phyloP scores from a whole-genome alignment of 2,329 filamentous ascomycete species.

The Aspergillus viridinutans region DNA sequence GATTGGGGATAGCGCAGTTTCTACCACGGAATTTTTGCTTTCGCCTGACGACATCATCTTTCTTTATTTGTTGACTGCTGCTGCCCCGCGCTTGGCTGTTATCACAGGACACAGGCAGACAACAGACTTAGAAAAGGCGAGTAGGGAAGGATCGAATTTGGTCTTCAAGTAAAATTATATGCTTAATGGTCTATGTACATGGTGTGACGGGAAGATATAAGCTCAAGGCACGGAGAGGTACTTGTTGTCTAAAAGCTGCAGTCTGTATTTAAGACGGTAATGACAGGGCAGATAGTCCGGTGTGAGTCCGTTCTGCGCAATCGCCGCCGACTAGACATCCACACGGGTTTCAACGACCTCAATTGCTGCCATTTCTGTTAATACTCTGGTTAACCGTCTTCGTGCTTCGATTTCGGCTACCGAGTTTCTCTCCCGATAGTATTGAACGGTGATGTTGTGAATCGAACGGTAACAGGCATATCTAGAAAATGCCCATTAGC shows the following conservation, averaged over 20 bases:
- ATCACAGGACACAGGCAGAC: not conserved
- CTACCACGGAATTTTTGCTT: not conserved
- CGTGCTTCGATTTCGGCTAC: slow-evolving; percentile 35
- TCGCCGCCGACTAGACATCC: not conserved
- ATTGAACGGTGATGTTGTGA: slow-evolving; percentile 34
- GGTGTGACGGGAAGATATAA: too few relatives aligned
- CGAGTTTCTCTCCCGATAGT: slow-evolving; percentile 35
- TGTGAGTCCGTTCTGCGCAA: not conserved
- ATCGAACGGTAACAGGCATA: slow-evolving; percentile 39
- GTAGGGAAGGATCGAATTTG: not conserved
- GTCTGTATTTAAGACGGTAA: not conserved
- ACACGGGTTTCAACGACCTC: not conserved
- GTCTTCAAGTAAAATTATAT: not conserved
- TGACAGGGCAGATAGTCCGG: too few relatives aligned
- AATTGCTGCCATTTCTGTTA: slow-evolving; percentile 27
- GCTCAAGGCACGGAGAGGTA: too few relatives aligned
- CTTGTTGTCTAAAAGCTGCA: too few relatives aligned
- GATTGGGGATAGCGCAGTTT: not conserved
- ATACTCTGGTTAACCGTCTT: slow-evolving; percentile 28
- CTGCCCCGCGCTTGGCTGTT: slow-evolving; percentile 8
- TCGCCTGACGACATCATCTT: slow-evolving; percentile 4
- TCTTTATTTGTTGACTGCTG: not conserved
- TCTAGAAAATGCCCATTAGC: slow-evolving; percentile 15
- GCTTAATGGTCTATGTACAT: not conserved
- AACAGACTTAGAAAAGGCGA: not conserved